Percentiles rank a stretch among this genome's conserved stretches.
phyloP scores from a whole-genome alignment of 176 grass and related monocot genomes.

The Secale cereale region DNA sequence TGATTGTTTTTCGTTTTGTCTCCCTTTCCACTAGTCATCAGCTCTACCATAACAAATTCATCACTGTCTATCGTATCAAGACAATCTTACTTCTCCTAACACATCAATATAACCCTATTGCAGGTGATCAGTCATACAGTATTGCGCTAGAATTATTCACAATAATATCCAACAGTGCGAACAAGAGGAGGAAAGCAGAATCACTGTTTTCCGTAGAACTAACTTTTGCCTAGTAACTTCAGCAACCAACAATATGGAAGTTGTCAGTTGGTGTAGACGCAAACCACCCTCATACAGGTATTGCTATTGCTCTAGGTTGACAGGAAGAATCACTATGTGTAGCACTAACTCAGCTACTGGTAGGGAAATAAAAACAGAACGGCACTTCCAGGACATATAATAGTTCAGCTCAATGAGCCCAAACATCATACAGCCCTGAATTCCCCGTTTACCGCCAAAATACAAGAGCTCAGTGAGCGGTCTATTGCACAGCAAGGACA shows the following conservation, averaged over 20 bases:
- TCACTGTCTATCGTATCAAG: background rate
- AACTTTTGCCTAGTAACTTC: background rate
- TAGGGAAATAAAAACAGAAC: background rate
- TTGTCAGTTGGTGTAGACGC: background rate
- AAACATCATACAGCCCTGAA: background rate
- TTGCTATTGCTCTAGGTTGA: background rate
- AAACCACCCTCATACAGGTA: background rate
- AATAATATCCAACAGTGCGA: background rate
- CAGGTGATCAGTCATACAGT: background rate
- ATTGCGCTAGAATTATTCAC: background rate
- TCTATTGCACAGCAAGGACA: background rate
- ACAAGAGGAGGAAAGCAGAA: no score
- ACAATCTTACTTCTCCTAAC: background rate
- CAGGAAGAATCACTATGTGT: background rate
- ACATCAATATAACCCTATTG: background rate
- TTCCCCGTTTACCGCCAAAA: background rate
- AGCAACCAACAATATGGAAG: background rate
- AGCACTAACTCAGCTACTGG: background rate
- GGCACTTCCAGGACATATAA: background rate
- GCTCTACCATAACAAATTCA: background rate
- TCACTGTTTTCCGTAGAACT: no score
- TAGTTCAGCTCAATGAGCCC: background rate
- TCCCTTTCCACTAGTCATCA: background rate
- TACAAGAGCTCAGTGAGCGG: background rate
- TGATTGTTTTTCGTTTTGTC: background rate